These are phyloP conservation scores for Ambrosiella beaveri DNA, from an alignment of 2,329 filamentous ascomycete genomes.

Conservation along the genomic window DNA sequence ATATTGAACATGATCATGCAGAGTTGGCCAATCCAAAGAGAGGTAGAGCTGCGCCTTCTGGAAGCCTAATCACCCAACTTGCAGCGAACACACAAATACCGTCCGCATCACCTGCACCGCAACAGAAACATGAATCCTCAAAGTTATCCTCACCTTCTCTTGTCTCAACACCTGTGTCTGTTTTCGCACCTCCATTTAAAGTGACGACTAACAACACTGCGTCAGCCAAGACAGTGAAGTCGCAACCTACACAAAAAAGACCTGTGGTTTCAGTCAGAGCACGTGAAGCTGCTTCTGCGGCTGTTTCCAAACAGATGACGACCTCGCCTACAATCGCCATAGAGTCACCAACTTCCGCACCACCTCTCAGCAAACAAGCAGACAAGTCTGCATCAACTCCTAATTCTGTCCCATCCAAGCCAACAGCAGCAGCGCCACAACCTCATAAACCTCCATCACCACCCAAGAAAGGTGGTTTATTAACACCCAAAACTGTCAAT, in stretches of 20 bases:
- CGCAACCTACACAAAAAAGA: background rate
- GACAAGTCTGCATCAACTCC: background rate
- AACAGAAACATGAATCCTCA: too few species aligned
- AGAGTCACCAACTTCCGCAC: background rate
- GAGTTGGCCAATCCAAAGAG: too few species aligned
- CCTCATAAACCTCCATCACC: background rate
- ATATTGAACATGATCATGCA: too few species aligned
- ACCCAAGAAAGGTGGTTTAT: background rate
- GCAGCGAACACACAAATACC: too few species aligned
- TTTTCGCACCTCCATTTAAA: too few species aligned
- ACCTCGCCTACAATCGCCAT: background rate
- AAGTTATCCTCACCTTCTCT: too few species aligned
- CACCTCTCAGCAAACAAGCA: background rate
- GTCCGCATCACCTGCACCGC: too few species aligned
- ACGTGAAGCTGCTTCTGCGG: background rate
- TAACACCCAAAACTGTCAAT: slow-evolving; percentile 3
- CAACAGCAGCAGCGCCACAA: background rate
- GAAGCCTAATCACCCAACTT: too few species aligned
- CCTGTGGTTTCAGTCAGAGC: background rate
- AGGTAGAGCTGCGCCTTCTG: too few species aligned
- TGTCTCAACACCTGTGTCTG: too few species aligned
- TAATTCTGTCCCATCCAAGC: background rate
- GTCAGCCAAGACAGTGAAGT: too few species aligned
- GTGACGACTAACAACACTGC: too few species aligned
- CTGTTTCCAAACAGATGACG: background rate